Evolutionary conservation across 176 grass and related monocot species (phyloP).

Genomic region (Lolium rigidum): DNA sequence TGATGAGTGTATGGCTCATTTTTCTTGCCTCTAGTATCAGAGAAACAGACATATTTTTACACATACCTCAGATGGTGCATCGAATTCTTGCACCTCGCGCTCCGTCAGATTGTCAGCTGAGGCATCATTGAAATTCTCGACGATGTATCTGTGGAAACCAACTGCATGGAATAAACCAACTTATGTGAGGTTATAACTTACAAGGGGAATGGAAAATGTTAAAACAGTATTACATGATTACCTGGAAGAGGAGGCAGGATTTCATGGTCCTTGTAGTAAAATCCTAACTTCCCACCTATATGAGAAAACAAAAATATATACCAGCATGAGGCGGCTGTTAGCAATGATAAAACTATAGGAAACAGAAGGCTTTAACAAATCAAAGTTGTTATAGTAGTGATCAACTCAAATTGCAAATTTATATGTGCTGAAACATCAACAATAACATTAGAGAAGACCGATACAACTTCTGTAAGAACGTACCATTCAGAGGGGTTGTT

Average conservation of each 20-base stretch:
- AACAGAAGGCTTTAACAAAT: slow-evolving; percentile 11
- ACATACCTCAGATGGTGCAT: slow-evolving; percentile 78
- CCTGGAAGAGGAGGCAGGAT: slow-evolving; percentile 91
- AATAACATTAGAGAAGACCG: background rate
- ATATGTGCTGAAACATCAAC: background rate
- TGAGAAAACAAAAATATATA: slow-evolving; percentile 41
- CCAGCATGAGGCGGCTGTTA: background rate
- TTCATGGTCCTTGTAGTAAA: slow-evolving; percentile 99
- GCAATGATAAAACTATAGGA: background rate
- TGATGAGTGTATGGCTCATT: background rate
- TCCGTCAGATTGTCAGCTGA: slow-evolving; percentile 56
- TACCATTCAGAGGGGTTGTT: slow-evolving; percentile 82
- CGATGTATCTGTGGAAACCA: slow-evolving; percentile 71
- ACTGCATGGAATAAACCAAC: slow-evolving; percentile 40
- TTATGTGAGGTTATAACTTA: slow-evolving; percentile 1
- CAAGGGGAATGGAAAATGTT: background rate
- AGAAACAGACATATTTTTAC: background rate
- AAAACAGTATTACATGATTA: slow-evolving; percentile 39
- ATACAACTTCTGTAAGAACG: slow-evolving; percentile 14
- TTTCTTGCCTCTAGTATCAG: background rate
- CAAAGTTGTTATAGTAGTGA: background rate
- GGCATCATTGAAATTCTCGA: slow-evolving; percentile 50
- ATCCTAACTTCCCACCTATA: slow-evolving; percentile 86
- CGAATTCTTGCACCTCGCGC: slow-evolving; percentile 67
- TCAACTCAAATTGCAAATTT: background rate